These are phyloP conservation scores for barley (Hordeum vulgare) DNA, from an alignment of 176 grass and related monocot species.

Conservation along the genomic window DNA sequence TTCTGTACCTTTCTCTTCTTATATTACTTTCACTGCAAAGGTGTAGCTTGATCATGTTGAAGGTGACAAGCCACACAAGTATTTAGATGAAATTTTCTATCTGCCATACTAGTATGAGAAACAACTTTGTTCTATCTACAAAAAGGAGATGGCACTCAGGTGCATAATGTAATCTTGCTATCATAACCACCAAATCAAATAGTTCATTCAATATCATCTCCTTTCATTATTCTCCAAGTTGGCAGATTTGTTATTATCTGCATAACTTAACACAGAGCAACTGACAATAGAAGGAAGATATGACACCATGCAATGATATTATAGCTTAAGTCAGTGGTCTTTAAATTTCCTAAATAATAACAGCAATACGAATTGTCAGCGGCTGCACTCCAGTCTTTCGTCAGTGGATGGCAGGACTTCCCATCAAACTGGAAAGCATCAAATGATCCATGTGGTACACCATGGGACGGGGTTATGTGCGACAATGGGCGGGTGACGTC, in stretches of 20 bases:
- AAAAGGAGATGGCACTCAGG: neutral
- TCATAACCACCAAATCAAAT: neutral
- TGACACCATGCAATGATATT: neutral
- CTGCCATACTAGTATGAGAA: neutral
- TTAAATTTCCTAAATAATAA: conserved; percentile 6
- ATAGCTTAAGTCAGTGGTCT: neutral
- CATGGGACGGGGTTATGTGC: conserved; percentile 39
- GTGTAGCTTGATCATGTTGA: conserved; percentile 1
- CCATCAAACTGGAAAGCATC: conserved; percentile 38
- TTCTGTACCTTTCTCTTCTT: neutral
- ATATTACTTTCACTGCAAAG: conserved; percentile 4
- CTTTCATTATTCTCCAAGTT: conserved; percentile 6
- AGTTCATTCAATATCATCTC: neutral
- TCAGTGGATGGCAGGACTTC: conserved; percentile 32
- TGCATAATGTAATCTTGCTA: neutral
- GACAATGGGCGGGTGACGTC: conserved; percentile 12
- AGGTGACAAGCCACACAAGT: neutral
- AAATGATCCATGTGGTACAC: conserved; percentile 34
- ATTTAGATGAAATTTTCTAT: neutral
- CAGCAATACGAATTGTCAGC: conserved; percentile 21
- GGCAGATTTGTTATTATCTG: neutral
- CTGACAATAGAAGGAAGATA: neutral
- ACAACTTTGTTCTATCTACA: neutral
- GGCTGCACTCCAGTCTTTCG: conserved; percentile 33
- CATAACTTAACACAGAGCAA: neutral